These are phyloP conservation scores for Picea abies DNA, from an alignment of 83 land plant genomes.

Conservation along the genomic window DNA sequence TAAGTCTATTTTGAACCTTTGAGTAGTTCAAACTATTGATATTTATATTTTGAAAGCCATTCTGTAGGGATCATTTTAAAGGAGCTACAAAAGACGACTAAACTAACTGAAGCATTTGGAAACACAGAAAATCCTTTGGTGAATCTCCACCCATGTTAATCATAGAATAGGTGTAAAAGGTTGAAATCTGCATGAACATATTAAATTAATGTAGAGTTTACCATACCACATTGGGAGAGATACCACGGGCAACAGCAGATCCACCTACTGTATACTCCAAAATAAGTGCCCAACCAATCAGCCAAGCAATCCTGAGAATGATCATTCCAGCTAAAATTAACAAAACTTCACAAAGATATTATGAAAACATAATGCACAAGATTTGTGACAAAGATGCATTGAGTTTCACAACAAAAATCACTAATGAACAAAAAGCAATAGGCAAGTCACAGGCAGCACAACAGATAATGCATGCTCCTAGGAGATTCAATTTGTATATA, in stretches of 20 bases:
- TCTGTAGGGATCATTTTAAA: background rate
- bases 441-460: background rate
- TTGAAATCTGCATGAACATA: background rate
- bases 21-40: background rate
- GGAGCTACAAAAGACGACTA: background rate
- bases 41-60: background rate
- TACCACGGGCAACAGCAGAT: slow-evolving; percentile 94
- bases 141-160: background rate
- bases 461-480: background rate
- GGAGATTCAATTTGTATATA: background rate
- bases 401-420: background rate
- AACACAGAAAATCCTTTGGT: background rate
- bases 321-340: background rate
- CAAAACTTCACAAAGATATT: background rate
- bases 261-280: slow-evolving; percentile 97
- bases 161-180: background rate
- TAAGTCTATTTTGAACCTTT: background rate
- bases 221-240: slow-evolving; percentile 92
- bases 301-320: slow-evolving; percentile 85
- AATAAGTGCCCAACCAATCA: slow-evolving; percentile 97
- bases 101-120: background rate
- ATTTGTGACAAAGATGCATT: background rate
- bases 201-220: background rate
- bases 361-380: background rate
- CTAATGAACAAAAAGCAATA: background rate